A percentile compares a stretch with the other conserved stretches of the same genome.
These are phyloP conservation scores for Penicillium sp. DNA, from an alignment of 2,329 filamentous ascomycete species.

Conservation along the genomic window DNA sequence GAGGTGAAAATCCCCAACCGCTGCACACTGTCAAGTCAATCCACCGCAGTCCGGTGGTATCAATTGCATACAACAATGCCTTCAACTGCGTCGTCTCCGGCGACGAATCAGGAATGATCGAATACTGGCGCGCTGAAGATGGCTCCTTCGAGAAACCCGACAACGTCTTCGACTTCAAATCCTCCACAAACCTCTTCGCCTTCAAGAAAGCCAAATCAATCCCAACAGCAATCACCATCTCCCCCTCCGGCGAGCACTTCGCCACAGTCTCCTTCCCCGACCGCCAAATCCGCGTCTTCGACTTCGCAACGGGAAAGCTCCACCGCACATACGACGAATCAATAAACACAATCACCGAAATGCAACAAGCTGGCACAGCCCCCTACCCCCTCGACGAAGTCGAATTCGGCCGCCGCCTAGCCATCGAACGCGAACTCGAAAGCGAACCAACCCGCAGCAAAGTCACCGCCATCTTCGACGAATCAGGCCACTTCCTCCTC, in stretches of 20 bases:
- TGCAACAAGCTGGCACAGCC: slow-evolving; percentile 90
- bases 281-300: slow-evolving; percentile 86
- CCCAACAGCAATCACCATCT: slow-evolving; percentile 77
- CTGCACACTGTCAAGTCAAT: slow-evolving; percentile 73
- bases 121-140: slow-evolving; percentile 81
- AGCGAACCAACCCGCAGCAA: slow-evolving; percentile 63
- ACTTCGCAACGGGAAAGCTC: slow-evolving; percentile 83
- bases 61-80: slow-evolving; percentile 84
- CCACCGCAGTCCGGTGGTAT: slow-evolving; percentile 74
- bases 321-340: slow-evolving; percentile 95
- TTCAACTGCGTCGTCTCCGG: slow-evolving; percentile 89
- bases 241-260: slow-evolving; percentile 80
- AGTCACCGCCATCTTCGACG: slow-evolving; percentile 88
- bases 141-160: slow-evolving; percentile 84
- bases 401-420: slow-evolving; percentile 85
- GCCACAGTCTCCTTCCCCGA: slow-evolving; percentile 89
- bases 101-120: slow-evolving; percentile 87
- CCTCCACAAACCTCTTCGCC: slow-evolving; percentile 88
- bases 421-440: slow-evolving; percentile 81
- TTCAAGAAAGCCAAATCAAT: slow-evolving; percentile 93
- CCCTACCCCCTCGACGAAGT: slow-evolving; percentile 78
- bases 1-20: slow-evolving; percentile 72
- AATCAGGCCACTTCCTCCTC: slow-evolving; percentile 89
- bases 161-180: slow-evolving; percentile 89
- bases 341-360: slow-evolving; percentile 78